These are phyloP conservation scores for Erythrophleum ivorense DNA, from an alignment of 331 rosid species.

Conservation along the genomic window DNA sequence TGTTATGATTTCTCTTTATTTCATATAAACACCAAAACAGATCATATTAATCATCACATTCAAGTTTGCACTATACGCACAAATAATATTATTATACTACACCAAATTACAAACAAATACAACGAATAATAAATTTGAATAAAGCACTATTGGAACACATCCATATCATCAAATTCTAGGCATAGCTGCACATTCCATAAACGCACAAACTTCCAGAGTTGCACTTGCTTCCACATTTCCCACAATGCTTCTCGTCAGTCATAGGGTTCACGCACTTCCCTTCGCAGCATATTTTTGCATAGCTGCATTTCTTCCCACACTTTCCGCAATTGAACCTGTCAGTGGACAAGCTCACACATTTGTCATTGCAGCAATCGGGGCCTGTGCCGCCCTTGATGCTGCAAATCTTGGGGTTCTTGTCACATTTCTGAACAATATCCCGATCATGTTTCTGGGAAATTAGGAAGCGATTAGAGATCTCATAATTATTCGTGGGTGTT, in stretches of 20 bases:
- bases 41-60: too few species aligned
- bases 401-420: conserved; percentile 60
- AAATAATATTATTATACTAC: too few species aligned
- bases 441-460: conserved; percentile 21
- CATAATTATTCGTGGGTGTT: too few species aligned
- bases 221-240: conserved; percentile 65
- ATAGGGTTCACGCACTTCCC: conserved; percentile 63
- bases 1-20: too few species aligned
- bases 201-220: conserved; percentile 44
- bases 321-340: conserved; percentile 63
- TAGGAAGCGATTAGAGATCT: conserved; percentile 31
- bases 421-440: conserved; percentile 37
- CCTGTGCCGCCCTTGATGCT: conserved; percentile 47
- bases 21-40: too few species aligned
- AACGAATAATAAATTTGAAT: too few species aligned
- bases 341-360: conserved; percentile 51
- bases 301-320: conserved; percentile 71
- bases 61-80: too few species aligned
- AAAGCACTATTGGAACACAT: too few species aligned
- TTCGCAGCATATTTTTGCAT: conserved; percentile 60
- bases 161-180: conserved; percentile 33
- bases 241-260: conserved; percentile 57
- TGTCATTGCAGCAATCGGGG: conserved; percentile 59
- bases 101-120: too few species aligned
- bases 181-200: conserved; percentile 78